A percentile compares a stretch with the other conserved stretches of the same genome.
These are phyloP conservation scores for Porogramme epimiltina DNA, from an alignment of 1,284 basidiomycete genomes.

Conservation along the genomic window DNA sequence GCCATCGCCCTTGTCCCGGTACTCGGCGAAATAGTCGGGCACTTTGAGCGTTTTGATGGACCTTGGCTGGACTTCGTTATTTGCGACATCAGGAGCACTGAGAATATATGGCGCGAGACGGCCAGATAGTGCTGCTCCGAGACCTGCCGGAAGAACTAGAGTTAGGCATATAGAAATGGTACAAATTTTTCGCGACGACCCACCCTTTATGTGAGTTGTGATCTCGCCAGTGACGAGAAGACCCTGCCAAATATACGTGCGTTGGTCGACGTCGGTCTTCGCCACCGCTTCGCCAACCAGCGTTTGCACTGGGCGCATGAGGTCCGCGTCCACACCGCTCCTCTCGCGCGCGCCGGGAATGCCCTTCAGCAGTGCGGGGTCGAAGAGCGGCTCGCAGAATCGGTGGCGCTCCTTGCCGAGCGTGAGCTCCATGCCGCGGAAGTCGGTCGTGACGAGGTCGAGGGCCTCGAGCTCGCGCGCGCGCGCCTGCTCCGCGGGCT, in stretches of 20 bases:
- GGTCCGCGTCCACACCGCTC: slow-evolving; percentile 27
- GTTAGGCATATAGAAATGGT: slow-evolving; percentile 4
- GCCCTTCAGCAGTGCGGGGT: slow-evolving; percentile 58
- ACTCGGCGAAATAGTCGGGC: slow-evolving; percentile 95
- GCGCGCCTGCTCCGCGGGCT: slow-evolving; percentile 78
- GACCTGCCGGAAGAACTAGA: slow-evolving; percentile 41
- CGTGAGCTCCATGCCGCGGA: slow-evolving; percentile 70
- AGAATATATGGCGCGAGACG: slow-evolving; percentile 74
- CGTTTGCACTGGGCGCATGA: slow-evolving; percentile 56
- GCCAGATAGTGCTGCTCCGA: slow-evolving; percentile 73
- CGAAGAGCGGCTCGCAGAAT: slow-evolving; percentile 89
- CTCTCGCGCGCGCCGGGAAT: slow-evolving; percentile 26
- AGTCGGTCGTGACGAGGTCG: slow-evolving; percentile 77
- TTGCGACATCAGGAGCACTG: slow-evolving; percentile 61
- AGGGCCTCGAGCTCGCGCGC: slow-evolving; percentile 80
- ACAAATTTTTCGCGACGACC: slow-evolving; percentile 28
- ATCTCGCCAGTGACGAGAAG: slow-evolving; percentile 86
- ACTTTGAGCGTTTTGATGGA: slow-evolving; percentile 68
- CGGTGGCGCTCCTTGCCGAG: slow-evolving; percentile 88
- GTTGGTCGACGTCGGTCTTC: slow-evolving; percentile 61
- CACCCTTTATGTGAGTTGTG: slow-evolving; percentile 77
- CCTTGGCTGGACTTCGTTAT: slow-evolving; percentile 74
- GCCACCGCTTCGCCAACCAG: slow-evolving; percentile 62
- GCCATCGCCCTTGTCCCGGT: slow-evolving; percentile 82
- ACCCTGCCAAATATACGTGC: slow-evolving; percentile 79